phyloP scores from a whole-genome alignment of 306 rosid genomes.

The Castanea mollissima region DNA sequence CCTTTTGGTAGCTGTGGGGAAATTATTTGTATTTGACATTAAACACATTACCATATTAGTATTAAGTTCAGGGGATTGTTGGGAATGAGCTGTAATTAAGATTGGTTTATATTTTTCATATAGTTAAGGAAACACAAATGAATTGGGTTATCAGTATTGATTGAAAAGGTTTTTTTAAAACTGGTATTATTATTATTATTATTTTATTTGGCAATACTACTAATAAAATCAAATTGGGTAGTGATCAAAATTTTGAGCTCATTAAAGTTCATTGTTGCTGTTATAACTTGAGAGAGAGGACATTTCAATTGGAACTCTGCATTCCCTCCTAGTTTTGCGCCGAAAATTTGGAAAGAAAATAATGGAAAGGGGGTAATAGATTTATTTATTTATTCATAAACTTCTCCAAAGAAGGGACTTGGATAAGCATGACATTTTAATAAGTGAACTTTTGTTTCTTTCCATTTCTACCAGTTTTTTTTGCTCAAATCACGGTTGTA shows the following conservation, averaged over 20 bases:
- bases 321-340: not conserved
- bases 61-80: not conserved
- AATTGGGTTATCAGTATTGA: slow-evolving; percentile 1
- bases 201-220: not conserved
- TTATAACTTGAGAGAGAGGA: not conserved
- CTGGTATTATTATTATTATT: not conserved
- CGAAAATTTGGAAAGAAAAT: not conserved
- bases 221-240: slow-evolving; percentile 7
- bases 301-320: not conserved
- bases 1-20: not conserved
- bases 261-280: slow-evolving; percentile 1
- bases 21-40: not conserved
- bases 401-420: not conserved
- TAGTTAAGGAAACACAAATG: not conserved
- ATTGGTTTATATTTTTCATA: not conserved
- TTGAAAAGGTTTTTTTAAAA: not conserved
- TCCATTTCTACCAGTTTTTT: not conserved
- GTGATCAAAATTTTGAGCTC: slow-evolving; percentile 2
- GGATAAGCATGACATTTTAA: not conserved
- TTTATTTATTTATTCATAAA: not conserved
- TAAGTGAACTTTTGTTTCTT: not conserved
- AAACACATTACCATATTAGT: not conserved
- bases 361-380: not conserved
- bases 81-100: not conserved
- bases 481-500: not conserved